Evolutionary conservation across 2,329 filamentous ascomycete genomes (phyloP).

Genomic region (Aureobasidium melanogenum): DNA sequence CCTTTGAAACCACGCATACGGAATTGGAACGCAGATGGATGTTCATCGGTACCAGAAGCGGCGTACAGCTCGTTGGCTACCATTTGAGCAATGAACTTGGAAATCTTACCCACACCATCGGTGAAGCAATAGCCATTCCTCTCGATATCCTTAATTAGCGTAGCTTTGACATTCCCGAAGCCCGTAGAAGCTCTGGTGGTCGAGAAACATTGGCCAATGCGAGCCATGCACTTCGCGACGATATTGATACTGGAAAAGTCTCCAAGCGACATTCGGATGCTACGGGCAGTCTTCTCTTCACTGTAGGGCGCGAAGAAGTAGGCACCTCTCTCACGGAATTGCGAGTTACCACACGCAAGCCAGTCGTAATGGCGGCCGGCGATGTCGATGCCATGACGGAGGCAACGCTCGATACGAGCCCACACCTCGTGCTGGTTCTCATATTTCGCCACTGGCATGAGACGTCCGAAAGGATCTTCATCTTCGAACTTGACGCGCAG

Average conservation of each 20-base stretch:
- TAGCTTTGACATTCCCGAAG: conserved; percentile 29
- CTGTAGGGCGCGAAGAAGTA: conserved; percentile 72
- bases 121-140: conserved; percentile 74
- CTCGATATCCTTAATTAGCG: conserved; percentile 47
- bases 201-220: conserved; percentile 91
- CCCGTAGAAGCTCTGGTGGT: conserved; percentile 66
- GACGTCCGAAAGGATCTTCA: conserved; percentile 49
- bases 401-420: conserved; percentile 59
- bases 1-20: conserved; percentile 90
- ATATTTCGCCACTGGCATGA: conserved; percentile 23
- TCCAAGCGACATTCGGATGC: conserved; percentile 83
- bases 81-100: conserved; percentile 62
- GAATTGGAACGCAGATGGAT: conserved; percentile 83
- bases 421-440: conserved; percentile 47
- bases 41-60: conserved; percentile 37
- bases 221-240: conserved; percentile 82
- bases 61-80: conserved; percentile 62
- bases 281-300: conserved; percentile 46
- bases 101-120: conserved; percentile 93
- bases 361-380: conserved; percentile 80
- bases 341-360: conserved; percentile 89
- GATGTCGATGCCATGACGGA: conserved; percentile 71
- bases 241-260: conserved; percentile 70
- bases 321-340: conserved; percentile 82
- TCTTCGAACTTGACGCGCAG: conserved; percentile 84